Evolutionary conservation across 176 grass and related monocot genomes (phyloP).

Genomic region (Microstegium vimineum): DNA sequence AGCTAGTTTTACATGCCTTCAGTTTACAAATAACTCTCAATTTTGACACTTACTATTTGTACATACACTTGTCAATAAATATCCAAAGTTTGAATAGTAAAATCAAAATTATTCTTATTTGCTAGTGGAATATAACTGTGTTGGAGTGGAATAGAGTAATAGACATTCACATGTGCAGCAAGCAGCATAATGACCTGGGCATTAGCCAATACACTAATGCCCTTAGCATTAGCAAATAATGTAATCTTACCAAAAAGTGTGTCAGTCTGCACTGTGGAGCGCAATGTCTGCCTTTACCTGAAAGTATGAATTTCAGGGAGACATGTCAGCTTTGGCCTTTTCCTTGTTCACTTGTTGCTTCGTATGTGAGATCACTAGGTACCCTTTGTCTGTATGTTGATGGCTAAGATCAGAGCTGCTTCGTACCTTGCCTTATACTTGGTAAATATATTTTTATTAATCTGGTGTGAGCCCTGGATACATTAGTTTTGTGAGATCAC

Average conservation of each 20-base stretch:
- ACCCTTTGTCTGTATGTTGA: not conserved
- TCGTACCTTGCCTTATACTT: not conserved
- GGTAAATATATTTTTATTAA: not conserved
- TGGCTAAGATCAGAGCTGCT: not conserved
- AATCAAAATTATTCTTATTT: not conserved
- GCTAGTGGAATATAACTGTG: not conserved
- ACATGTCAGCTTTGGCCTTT: not conserved
- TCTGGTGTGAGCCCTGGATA: not conserved
- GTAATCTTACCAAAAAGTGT: not conserved
- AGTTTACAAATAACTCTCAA: not conserved
- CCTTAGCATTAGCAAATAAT: not conserved
- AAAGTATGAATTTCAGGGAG: conserved; percentile 19
- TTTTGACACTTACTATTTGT: not conserved
- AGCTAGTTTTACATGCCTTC: not conserved
- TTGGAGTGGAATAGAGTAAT: not conserved
- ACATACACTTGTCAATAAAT: not conserved
- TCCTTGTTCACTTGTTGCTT: not conserved
- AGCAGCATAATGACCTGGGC: not conserved
- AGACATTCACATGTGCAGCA: not conserved
- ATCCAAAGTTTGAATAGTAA: not conserved
- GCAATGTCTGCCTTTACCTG: not conserved
- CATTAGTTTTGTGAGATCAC: not conserved
- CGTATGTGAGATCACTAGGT: no score
- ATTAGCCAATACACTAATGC: not conserved
- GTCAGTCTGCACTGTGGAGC: not conserved